Base-by-base conservation (phyloP, 1,284 basidiomycete species). In the Cystobasidiaceae sp. region DNA sequence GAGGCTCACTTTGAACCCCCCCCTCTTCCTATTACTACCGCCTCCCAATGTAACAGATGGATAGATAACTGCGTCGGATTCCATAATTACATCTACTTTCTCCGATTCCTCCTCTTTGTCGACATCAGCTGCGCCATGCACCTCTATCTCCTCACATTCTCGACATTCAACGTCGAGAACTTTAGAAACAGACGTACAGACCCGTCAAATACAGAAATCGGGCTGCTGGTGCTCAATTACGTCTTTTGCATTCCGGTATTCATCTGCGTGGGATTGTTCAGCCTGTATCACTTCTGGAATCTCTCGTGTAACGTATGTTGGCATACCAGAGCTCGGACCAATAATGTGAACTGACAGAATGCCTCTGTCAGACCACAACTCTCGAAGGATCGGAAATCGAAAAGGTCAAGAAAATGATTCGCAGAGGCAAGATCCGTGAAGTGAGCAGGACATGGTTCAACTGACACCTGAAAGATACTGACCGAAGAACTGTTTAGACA, bases 341-440 rank as follows among this genome's bases (percentile, higher is more conserved):
- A 7, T 4, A 15, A 28, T 25, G 21, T 13, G 1, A 34, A 39
- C 50, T 37, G 51, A 54, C 37, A 21, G 27, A 19, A 21, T 27
- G 23, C 32, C 30, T 4, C 28, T 11, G 13, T 11, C 19, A 64
- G 61, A 87, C 87, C 11, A 98, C 94, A 0, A 97, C 94, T 0
- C 96, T 98, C 64, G 94, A 98, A 79, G 86, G 89, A 0, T 96
- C 91, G 90, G 96, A 98, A 76, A 97, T 97, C 79, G 93, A 98
- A 74, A 92, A 89, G 76, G 90, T 86, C 0, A 87, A 90, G 4
- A 89, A 85, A 0, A 82, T 97, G 71, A 84, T 92, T 48, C 83
- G 89, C 13, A 80, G 88, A 66, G 94, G 93, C 1, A 89, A 88
- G 77, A 88, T 97, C 68, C 83, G 82, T 57, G 88, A 92, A 78